Evolutionary conservation across 1,139 yeast genomes (phyloP), one percentile per base, ranked within the genome.

Genomic region (Sugiyamaella japonica): DNA sequence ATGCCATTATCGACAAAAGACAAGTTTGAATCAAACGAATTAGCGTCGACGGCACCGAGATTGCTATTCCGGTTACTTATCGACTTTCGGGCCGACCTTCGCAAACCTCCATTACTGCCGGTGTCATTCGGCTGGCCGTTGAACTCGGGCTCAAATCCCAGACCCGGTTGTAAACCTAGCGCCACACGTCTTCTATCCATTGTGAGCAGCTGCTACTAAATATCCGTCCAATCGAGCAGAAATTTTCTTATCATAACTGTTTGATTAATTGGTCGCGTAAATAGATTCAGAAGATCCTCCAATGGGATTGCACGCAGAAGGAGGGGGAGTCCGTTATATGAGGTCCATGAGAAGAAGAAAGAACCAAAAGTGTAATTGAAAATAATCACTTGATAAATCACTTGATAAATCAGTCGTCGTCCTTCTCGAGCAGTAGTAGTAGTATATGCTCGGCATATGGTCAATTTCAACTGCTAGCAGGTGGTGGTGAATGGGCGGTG

Each of bases 121-220:
- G 15, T 42, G 8, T 41, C 29, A 10, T n/a, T 15, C 2, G 46
- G n/a, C 20, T 28, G 36, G 7, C 42, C 49, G 23, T 43, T 41
- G 31, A 52, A 52, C 34, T 52, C 54, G 12, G 49, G 51, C 15
- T 48, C 51, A 12, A 52, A 48, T 15, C 54, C 54, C 2, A 52
- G 40, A 5, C 54, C 54, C 16, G 37, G 54, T 39, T 52, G 54
- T 31, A 52, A 45, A 25, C 51, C 42, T n/a, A 45, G 29, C 15
- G 51, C 10, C 29, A 34, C 12, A 10, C 50, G 45, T 23, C 48
- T 43, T 36, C 45, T 43, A 46, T 52, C 54, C 54, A 52, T 52
- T 52, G 16, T 29, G 10, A 9, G 34, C n/a, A 12, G 9, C 34
- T 29, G 3, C 34, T 29, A 9, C 34, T 29, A 29, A 9, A 5